Evolutionary conservation across 2,329 filamentous ascomycete species (phyloP), one percentile per base, ranked within the genome.

Genomic region (Pseudogymnoascus sp.): DNA sequence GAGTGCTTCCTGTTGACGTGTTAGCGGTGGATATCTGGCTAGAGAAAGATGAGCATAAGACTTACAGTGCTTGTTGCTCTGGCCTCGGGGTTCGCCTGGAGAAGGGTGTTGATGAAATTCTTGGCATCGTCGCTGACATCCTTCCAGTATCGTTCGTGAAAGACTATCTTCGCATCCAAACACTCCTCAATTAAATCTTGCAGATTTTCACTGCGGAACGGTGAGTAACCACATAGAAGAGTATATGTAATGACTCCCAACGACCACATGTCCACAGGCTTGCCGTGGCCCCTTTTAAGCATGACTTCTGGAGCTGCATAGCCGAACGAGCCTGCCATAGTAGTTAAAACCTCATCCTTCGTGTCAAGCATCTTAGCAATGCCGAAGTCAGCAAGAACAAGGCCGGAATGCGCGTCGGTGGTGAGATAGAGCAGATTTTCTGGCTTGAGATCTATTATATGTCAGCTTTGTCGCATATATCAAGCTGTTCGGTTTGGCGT

Each of bases 251-350:
- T 99, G 71, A 99, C 94, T 65, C 94, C 94, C 76, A 99, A 83
- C 2, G 94, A 97, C 94, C 94, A 99, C 90, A 99, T 96, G 73
- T 99, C 94, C 35, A 97, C 94, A 4, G 94, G 91, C 76, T 97
- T 99, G 73, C 94, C 94, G 74, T 99, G 95, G 17, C 94, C 94
- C 72, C 90, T 87, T 81, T 97, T 97, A 66, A 96, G 81, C 94
- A 99, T 99, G 63, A 99, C 92, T 75, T 99, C 94, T 7, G 94
- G 94, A 1, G 94, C 94, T 17, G 94, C 94, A 71, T 99, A 99
- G 61, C 94, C 94, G 72, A 99, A 97, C 0, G 94, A 97, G 44
- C 94, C 94, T 44, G 94, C 94, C 94, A 99, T 99, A 59, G 92
- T 97, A 68, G 92, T 97, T 65, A 99, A 84, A 47, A 96, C 90